Evolutionary conservation across 1,284 basidiomycete genomes (phyloP).

Genomic region (Inonotus hispidus): DNA sequence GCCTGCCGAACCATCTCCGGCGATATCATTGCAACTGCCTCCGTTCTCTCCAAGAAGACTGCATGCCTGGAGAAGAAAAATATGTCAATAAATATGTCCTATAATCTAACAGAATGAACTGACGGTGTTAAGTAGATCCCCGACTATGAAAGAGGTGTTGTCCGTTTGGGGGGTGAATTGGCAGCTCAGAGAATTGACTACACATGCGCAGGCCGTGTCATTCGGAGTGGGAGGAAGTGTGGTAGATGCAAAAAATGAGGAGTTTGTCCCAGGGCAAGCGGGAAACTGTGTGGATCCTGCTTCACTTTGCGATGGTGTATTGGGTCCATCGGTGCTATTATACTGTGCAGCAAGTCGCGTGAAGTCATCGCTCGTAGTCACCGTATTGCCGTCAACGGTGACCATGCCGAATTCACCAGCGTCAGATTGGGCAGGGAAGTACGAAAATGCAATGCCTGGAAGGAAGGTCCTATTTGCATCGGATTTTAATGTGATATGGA

Average conservation of each 20-base stretch:
- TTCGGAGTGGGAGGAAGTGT: constrained; percentile 83
- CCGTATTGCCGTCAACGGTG: constrained; percentile 60
- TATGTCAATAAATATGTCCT: neutral
- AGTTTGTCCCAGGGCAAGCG: constrained; percentile 58
- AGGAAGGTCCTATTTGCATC: neutral
- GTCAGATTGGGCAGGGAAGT: constrained; percentile 68
- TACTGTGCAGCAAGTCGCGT: constrained; percentile 60
- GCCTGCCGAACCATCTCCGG: constrained; percentile 68
- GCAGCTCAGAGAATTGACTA: constrained; percentile 66
- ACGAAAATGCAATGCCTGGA: constrained; percentile 68
- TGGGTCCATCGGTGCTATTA: constrained; percentile 50
- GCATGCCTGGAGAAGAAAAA: constrained; percentile 40
- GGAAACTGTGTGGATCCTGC: constrained; percentile 53
- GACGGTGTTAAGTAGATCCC: constrained; percentile 59
- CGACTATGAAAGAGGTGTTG: constrained; percentile 66
- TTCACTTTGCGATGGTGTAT: constrained; percentile 52
- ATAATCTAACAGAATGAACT: constrained; percentile 14
- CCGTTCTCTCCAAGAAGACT: constrained; percentile 58
- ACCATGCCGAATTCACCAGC: constrained; percentile 82
- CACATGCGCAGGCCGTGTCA: constrained; percentile 71
- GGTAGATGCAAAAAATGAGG: constrained; percentile 58
- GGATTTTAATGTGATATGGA: neutral
- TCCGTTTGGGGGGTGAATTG: constrained; percentile 57
- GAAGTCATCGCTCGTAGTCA: constrained; percentile 67
- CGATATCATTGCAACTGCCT: constrained; percentile 63